Base-by-base conservation (phyloP, 1,284 basidiomycete genomes). In the Wallemia hederae region DNA sequence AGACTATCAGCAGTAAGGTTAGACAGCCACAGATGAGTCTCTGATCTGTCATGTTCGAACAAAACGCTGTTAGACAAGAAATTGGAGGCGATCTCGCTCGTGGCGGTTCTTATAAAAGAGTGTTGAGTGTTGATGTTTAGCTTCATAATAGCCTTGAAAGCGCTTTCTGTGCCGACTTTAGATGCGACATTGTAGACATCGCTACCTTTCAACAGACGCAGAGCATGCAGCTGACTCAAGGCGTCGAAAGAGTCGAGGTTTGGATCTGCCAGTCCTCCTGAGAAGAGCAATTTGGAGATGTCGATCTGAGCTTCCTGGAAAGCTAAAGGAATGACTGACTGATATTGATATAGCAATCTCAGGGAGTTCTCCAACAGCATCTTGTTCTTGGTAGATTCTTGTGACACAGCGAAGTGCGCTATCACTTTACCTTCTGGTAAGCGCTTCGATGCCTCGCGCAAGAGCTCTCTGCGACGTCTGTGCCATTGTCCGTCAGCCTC, bases 401-500 rank as follows among this genome's bases (percentile, higher is more conserved):
- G 39, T 15, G 39, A 49, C 22, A n/a, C 39, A 5, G 79, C 79
- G 69, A 87, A 85, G 0, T 80, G 83, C 3, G 91, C 75, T 60
- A 91, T 72, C 56, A 89, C 85, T 64, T 82, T 78, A 62, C 89
- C 81, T 57, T 90, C 87, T 0, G 89, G 88, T 0, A 89, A 76
- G 1, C 85, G 75, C 61, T 76, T 76, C 19, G 84, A 75, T n/a
- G 79, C 76, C 69, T 90, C 88, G 61, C 76, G 73, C 67, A 83
- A 81, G 2, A 90, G 66, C 64, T 88, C 85, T 24, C 71, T 70
- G 39, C 74, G 71, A 24, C 81, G 69, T 60, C 72, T 75, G 19
- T 71, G 70, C 87, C 87, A 91, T 57, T 80, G 77, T 0, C 85
- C 85, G 3, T 79, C 76, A 17, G 72, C 72, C 59, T 76, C 73